Base-by-base conservation (phyloP, 495 filamentous ascomycete genomes). In the Letharia columbiana region DNA sequence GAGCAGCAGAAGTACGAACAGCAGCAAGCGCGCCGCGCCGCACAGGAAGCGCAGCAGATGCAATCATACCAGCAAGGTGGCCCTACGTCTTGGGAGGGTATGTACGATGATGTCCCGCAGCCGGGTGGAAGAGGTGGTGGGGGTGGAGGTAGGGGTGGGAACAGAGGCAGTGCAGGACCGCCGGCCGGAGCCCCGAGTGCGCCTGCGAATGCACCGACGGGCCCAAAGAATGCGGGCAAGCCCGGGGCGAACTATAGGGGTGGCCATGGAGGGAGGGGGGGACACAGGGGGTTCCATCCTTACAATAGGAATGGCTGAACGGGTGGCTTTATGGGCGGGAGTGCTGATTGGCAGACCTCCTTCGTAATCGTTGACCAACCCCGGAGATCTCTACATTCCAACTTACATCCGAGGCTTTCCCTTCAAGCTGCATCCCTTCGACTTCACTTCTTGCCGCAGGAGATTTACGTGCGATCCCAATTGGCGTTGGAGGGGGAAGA, bases 51-150 rank as follows among this genome's bases (percentile, higher is more conserved):
- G 58, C 77, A 84, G 72, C 76, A 83, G 70, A 61, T 73, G 64
- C 66, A 71, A 65, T 61, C 70, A 69, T 63, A 75, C 66, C 69
- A 57, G 54, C 54, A 70, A 44, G 83, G 82, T 49, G 82, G 81
- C 6, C 87, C 89, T 35, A 92, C 90, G 33, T 91, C 88, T 33
- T 98, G 94, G 93, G 94, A 98, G 75, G 94, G 94, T 64, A 98
- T 98, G 94, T 98, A 98, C 75, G 94, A 98, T 74, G 94, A 97
- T 74, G 91, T 96, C 2, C 95, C 95, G 33, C 91, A 92, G 71
- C 92, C 92, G 12, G 83, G 83, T 60, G 82, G 82, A 33, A 72
- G 78, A 57, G 79, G 82, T 57, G 82, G 82, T 67, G 78, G 31
- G 13, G 33, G 76, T 61, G 75, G 80, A 37, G 74, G 73, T 31